Percentiles rank a stretch among this genome's conserved stretches.
These are phyloP conservation scores for Clonostachys byssicola DNA, from an alignment of 2,329 filamentous ascomycete species.

Conservation along the genomic window DNA sequence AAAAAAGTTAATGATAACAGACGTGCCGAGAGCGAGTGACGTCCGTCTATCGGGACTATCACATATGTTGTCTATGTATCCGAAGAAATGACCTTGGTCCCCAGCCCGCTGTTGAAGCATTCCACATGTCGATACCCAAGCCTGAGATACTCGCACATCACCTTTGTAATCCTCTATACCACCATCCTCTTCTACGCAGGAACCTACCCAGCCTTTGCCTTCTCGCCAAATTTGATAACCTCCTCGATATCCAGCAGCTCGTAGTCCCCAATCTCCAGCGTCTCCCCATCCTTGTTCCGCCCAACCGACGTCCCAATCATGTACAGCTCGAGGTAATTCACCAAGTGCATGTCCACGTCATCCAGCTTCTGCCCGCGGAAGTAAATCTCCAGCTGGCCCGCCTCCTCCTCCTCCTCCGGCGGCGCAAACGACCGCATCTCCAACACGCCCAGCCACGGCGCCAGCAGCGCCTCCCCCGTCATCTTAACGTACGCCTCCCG, in stretches of 20 bases:
- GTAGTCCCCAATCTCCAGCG: constrained; percentile 33
- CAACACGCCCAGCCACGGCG: constrained; percentile 65
- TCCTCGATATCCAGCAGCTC: constrained; percentile 37
- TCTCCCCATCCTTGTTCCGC: constrained; percentile 31
- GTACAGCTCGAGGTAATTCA: constrained; percentile 38
- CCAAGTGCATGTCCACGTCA: constrained; percentile 25
- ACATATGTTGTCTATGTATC: too few relatives aligned
- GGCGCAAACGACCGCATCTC: constrained; percentile 64
- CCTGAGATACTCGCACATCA: too few relatives aligned
- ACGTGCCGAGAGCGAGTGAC: too few relatives aligned
- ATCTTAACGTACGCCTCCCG: constrained; percentile 82
- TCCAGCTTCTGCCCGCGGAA: constrained; percentile 19
- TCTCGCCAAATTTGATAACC: constrained; percentile 38
- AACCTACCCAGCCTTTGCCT: too few relatives aligned
- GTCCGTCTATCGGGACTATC: too few relatives aligned
- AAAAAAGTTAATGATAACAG: too few relatives aligned
- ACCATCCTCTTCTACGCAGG: too few relatives aligned
- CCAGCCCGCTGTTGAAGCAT: too few relatives aligned
- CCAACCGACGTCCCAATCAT: constrained; percentile 50
- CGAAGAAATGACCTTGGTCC: too few relatives aligned
- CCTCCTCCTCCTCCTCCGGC: constrained; percentile 28
- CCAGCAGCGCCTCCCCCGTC: constrained; percentile 72
- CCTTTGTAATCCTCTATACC: too few relatives aligned
- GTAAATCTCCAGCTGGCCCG: constrained; percentile 18
- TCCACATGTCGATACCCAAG: too few relatives aligned